Evolutionary conservation across 2,329 filamentous ascomycete genomes (phyloP).

Genomic region (Colletotrichum trifolii): DNA sequence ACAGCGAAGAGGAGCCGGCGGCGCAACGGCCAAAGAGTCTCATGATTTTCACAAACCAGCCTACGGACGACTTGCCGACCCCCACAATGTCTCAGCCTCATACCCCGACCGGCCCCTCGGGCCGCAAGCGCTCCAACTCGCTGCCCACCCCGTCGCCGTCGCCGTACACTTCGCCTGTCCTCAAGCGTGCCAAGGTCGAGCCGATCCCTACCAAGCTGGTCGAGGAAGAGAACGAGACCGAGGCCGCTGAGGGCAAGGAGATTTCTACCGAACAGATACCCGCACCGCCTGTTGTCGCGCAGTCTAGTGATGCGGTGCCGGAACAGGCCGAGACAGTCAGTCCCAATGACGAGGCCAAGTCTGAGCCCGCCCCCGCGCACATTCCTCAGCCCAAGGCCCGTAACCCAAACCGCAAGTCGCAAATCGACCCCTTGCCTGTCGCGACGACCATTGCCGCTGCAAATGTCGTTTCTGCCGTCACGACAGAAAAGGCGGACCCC

Average conservation of each 20-base stretch:
- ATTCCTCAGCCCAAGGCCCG: slow-evolving; percentile 29
- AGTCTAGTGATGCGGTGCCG: slow-evolving; percentile 4
- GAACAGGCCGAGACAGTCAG: slow-evolving; percentile 5
- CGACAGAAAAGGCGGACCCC: neutral
- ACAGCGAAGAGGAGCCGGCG: slow-evolving; percentile 47
- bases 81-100: slow-evolving; percentile 49
- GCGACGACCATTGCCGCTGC: slow-evolving; percentile 13
- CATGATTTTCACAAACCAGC: slow-evolving; percentile 46
- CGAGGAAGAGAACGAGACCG: slow-evolving; percentile 6
- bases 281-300: neutral
- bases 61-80: slow-evolving; percentile 45
- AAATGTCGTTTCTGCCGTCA: slow-evolving; percentile 4
- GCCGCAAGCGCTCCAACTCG: slow-evolving; percentile 60
- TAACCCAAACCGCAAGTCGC: slow-evolving; percentile 34
- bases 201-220: slow-evolving; percentile 3
- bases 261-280: slow-evolving; percentile 31
- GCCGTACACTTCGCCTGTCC: slow-evolving; percentile 38
- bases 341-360: neutral
- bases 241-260: slow-evolving; percentile 22
- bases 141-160: slow-evolving; percentile 54
- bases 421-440: slow-evolving; percentile 10
- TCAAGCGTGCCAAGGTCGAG: slow-evolving; percentile 32
- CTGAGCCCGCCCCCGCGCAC: slow-evolving; percentile 11
- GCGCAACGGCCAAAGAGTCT: slow-evolving; percentile 60
- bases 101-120: slow-evolving; percentile 46